These are phyloP conservation scores for Xylaria sp. DNA, from an alignment of 495 filamentous ascomycete species.

Conservation along the genomic window DNA sequence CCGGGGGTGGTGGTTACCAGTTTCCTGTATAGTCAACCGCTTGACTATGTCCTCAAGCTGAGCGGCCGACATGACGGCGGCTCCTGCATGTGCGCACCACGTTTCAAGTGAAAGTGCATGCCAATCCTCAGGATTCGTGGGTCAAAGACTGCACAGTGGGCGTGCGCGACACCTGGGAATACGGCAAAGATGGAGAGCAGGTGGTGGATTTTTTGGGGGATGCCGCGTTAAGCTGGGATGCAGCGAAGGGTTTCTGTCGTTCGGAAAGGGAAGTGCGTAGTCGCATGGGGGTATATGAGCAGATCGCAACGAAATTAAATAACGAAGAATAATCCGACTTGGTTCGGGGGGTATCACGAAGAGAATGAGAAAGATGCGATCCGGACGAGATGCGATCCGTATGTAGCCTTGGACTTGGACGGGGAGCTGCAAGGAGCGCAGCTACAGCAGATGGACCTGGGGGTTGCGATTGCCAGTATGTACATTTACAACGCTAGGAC, in stretches of 20 bases:
- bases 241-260: conserved; percentile 3
- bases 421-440: background rate
- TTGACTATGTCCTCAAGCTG: conserved; percentile 61
- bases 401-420: conserved; percentile 8
- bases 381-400: no score
- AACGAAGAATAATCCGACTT: conserved; percentile 19
- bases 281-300: background rate
- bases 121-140: background rate
- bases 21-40: conserved; percentile 59
- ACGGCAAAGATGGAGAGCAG: background rate
- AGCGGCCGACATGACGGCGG: conserved; percentile 57
- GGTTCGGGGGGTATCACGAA: conserved; percentile 37
- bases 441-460: conserved; percentile 26
- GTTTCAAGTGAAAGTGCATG: conserved; percentile 6
- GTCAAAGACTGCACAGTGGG: background rate
- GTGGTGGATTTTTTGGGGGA: background rate
- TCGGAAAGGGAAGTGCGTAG: background rate
- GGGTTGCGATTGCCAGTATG: conserved; percentile 35
- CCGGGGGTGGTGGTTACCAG: conserved; percentile 45
- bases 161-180: background rate
- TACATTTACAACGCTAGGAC: conserved; percentile 44
- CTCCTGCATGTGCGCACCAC: conserved; percentile 37
- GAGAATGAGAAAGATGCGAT: conserved; percentile 31
- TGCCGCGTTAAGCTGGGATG: conserved; percentile 3
- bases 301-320: conserved; percentile 22